Evolutionary conservation across 352 stramenopile species (phyloP), one percentile per base, ranked within the genome.

Genomic region (Blastocystis sp.): DNA sequence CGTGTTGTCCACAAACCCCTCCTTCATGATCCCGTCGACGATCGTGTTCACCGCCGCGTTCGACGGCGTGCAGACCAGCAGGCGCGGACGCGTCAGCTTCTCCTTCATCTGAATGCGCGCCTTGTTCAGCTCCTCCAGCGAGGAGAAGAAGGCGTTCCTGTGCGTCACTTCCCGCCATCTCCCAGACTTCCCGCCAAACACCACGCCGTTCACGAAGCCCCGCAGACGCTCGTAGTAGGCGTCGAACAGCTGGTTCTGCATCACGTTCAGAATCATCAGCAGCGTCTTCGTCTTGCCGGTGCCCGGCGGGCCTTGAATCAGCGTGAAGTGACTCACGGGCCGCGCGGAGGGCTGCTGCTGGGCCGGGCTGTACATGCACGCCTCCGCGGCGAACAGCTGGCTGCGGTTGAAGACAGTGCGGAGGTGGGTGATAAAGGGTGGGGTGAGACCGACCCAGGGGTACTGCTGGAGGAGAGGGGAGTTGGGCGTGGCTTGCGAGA

Each of bases 221-320:
- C 74, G 74, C 2, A 84, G 21, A 9, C 34, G 45, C 60, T 84
- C 74, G 56, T 84, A 84, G 28, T 84, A 84, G 2, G 52, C 52
- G 45, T 84, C 74, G 53, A 84, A 84, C 53, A 69, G 74, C 53
- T 84, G 48, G 53, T 84, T 84, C 17, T 69, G 74, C 53, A 84
- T 41, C 38, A 84, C 88, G 38, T 62, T 88, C 17, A 90, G 52
- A 34, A 90, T 45, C 21, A 53, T 43, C 92, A 95, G 93, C 62
- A 96, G 95, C 2, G 94, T 97, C 81, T 95, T 95, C 1, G 95
- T 97, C 89, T 98, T 98, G 48, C 95, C 95, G 21, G 94, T 98
- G 81, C 95, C 95, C 0, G 96, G 96, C 4, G 95, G 95, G 17
- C 95, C 96, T 91, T 98, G 95, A 1, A 98, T 91, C 1, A 94